Percentiles rank a stretch among this genome's conserved stretches.
Evolutionary conservation across 176 grass and related monocot genomes (phyloP).

Genomic region (Urochloa ruziziensis): DNA sequence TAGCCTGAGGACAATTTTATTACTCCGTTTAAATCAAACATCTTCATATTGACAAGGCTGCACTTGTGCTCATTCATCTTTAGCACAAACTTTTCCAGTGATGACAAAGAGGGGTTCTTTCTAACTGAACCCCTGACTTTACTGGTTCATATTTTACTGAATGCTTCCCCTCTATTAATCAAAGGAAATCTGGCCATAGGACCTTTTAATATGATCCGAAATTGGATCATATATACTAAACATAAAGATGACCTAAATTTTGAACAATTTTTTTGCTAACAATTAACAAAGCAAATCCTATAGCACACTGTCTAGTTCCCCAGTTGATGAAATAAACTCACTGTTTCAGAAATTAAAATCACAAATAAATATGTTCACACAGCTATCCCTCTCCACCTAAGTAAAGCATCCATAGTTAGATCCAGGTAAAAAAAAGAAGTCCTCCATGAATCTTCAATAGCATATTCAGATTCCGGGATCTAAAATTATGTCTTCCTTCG

Average conservation of each 20-base stretch:
- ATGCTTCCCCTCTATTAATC: not conserved
- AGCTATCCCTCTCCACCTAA: not conserved
- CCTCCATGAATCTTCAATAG: not conserved
- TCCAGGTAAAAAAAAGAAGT: not conserved
- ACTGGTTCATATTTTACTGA: not conserved
- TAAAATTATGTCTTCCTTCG: not conserved
- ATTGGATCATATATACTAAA: not conserved
- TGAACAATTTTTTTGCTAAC: not conserved
- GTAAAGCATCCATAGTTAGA: not conserved
- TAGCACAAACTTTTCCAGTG: not conserved
- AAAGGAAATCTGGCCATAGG: not conserved
- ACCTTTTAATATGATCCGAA: not conserved
- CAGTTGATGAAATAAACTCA: not conserved
- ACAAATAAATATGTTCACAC: not conserved
- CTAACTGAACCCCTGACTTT: not conserved
- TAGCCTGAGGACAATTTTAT: not conserved
- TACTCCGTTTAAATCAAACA: not conserved
- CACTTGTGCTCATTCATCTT: not conserved
- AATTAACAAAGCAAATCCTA: not conserved
- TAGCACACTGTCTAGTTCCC: not conserved
- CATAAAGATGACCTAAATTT: not conserved
- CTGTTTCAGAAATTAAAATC: not conserved
- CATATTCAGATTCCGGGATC: not conserved
- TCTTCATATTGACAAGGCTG: not conserved
- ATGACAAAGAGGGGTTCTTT: not conserved